Conservation (phyloP, 495 filamentous ascomycete species). For the Annulohypoxylon moriforme region DNA sequence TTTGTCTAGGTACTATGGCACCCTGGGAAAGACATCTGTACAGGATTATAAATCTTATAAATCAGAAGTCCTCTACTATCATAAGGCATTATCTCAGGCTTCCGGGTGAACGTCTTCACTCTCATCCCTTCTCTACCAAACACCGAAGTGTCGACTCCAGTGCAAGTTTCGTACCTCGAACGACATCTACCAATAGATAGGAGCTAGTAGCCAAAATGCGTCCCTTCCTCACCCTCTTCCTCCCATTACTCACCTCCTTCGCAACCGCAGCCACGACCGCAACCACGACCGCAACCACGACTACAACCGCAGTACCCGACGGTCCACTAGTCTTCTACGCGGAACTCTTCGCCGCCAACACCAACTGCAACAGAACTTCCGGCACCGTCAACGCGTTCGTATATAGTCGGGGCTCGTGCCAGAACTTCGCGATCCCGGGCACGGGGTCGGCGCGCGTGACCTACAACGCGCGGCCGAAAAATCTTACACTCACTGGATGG, state of each 20-base stretch:
- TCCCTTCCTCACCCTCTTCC: neutral
- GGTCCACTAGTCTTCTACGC: neutral
- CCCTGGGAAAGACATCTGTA: neutral
- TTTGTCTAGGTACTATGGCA: neutral
- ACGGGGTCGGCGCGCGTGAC: constrained; percentile 18
- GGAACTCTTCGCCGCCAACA: neutral
- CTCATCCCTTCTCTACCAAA: neutral
- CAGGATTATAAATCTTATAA: neutral
- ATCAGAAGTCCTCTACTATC: neutral
- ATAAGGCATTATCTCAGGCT: neutral
- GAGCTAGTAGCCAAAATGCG: neutral
- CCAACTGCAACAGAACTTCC: neutral
- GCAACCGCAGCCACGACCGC: neutral
- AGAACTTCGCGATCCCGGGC: constrained; percentile 7
- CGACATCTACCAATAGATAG: neutral
- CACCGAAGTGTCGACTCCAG: neutral
- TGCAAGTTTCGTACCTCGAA: neutral
- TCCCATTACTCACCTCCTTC: neutral
- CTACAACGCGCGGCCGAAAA: constrained; percentile 2
- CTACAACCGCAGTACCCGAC: neutral
- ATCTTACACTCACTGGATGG: constrained; percentile 15
- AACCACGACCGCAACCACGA: neutral
- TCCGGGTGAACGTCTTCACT: neutral
- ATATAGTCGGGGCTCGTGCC: constrained; percentile 24
- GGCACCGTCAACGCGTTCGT: constrained; percentile 1